These are phyloP conservation scores for Kuraishia cidri DNA, from an alignment of 805 yeast genomes.

Conservation along the genomic window DNA sequence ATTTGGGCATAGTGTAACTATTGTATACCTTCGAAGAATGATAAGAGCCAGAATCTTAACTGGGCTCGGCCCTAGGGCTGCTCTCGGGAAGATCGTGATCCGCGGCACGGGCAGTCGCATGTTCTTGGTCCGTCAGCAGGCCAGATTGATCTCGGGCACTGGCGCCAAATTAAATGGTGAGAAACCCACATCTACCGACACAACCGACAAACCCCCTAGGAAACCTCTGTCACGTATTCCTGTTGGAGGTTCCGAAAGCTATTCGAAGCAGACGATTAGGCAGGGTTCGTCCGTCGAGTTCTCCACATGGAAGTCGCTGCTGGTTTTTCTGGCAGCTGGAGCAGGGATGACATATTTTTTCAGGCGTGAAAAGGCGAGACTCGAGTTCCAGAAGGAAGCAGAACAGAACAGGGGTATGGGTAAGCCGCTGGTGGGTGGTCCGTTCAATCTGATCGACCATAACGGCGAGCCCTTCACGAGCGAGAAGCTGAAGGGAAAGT, in stretches of 20 bases:
- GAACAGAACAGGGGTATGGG: constrained; percentile 86
- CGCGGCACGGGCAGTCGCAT: no score
- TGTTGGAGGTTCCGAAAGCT: constrained; percentile 46
- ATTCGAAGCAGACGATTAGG: constrained; percentile 16
- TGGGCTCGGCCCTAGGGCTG: no score
- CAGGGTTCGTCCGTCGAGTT: constrained; percentile 45
- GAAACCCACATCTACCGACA: no score
- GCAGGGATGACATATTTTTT: constrained; percentile 66
- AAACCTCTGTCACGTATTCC: constrained; percentile 79
- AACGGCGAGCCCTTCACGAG: constrained; percentile 72
- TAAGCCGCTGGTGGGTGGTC: constrained; percentile 89
- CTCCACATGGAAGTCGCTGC: constrained; percentile 79
- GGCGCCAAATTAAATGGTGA: no score
- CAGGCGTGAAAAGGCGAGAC: constrained; percentile 64
- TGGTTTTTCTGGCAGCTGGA: constrained; percentile 60
- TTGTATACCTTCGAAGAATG: no score
- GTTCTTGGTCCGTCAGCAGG: no score
- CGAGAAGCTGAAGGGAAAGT: constrained; percentile 66
- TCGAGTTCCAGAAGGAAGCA: constrained; percentile 68
- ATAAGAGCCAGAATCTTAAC: no score
- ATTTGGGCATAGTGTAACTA: no score
- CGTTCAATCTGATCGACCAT: constrained; percentile 65
- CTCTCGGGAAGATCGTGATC: no score
- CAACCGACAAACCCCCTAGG: no score
- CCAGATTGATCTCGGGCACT: no score